Percentiles rank a stretch among this genome's conserved stretches.
Conservation (phyloP, 192 early-diverging fungal genomes). For the Entophlyctis luteolus region DNA sequence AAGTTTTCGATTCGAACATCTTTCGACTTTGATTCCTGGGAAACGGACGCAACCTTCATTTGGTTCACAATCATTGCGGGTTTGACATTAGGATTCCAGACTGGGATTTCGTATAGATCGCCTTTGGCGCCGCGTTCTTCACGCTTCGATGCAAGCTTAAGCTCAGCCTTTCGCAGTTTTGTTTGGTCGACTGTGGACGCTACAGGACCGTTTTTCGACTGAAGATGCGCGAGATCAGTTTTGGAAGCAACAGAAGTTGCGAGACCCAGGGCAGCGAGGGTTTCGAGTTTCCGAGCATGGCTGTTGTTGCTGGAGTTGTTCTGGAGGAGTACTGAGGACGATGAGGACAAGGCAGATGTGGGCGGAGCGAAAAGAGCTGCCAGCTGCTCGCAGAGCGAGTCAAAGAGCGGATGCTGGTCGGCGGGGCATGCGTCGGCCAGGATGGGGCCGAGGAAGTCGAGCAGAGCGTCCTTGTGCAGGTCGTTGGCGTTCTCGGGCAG, state of each 20-base stretch:
- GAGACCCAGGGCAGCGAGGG: constrained; percentile 23
- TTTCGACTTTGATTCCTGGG: constrained; percentile 71
- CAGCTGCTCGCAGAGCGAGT: background rate
- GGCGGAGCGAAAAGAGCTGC: background rate
- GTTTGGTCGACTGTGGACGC: constrained; percentile 47
- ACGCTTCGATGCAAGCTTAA: constrained; percentile 85
- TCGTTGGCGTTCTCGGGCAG: constrained; percentile 41
- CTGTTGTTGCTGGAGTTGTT: background rate
- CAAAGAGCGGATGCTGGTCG: background rate
- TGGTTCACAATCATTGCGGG: constrained; percentile 81
- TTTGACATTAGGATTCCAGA: constrained; percentile 53
- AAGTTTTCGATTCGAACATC: constrained; percentile 96
- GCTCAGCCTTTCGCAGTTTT: constrained; percentile 89
- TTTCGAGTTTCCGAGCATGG: background rate
- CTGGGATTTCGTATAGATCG: constrained; percentile 58
- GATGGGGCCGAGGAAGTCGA: constrained; percentile 51
- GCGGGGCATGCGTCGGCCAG: constrained; percentile 24
- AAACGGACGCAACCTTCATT: constrained; percentile 74
- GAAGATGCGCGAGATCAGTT: constrained; percentile 15
- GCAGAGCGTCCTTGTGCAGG: constrained; percentile 31
- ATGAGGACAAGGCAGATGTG: background rate
- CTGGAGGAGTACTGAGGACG: background rate
- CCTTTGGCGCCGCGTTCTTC: constrained; percentile 71
- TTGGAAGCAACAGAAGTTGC: background rate
- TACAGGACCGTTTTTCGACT: constrained; percentile 15